Conservation (phyloP, 305 asterid genomes). For the Nicotiana rustica region DNA sequence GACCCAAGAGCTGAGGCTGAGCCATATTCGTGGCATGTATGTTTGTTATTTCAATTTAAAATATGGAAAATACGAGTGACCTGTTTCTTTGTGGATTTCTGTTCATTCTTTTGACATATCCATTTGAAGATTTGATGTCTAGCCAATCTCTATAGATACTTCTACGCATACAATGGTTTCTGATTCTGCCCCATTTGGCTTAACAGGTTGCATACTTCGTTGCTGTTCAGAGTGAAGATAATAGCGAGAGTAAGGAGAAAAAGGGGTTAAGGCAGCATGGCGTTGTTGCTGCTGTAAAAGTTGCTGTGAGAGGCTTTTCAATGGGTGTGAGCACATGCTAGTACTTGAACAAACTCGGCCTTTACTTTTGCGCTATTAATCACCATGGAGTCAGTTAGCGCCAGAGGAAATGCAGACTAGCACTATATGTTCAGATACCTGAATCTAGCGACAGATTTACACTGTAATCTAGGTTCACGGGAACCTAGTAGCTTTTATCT, state of each 20-base stretch:
- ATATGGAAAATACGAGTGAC: too few species aligned
- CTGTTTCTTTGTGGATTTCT: too few species aligned
- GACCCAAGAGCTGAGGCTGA: background rate
- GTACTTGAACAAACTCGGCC: background rate
- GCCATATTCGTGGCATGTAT: background rate
- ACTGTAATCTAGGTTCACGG: too few species aligned
- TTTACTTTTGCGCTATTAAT: background rate
- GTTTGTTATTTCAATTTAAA: background rate
- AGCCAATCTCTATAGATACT: background rate
- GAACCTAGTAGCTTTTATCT: too few species aligned
- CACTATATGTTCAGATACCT: background rate
- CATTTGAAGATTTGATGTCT: constrained; percentile 1
- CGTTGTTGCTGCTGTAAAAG: constrained; percentile 81
- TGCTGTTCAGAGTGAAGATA: constrained; percentile 64
- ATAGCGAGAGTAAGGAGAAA: constrained; percentile 46
- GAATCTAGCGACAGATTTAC: too few species aligned
- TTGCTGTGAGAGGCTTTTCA: constrained; percentile 80
- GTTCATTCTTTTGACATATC: background rate
- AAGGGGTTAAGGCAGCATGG: constrained; percentile 61
- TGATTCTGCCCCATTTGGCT: background rate
- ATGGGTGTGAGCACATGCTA: constrained; percentile 65
- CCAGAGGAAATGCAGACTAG: background rate
- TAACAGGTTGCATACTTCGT: constrained; percentile 83
- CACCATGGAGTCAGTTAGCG: background rate
- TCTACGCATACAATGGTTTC: background rate